phyloP scores from a whole-genome alignment of 768 basidiomycete species.

The Leccinum rimulosum region DNA sequence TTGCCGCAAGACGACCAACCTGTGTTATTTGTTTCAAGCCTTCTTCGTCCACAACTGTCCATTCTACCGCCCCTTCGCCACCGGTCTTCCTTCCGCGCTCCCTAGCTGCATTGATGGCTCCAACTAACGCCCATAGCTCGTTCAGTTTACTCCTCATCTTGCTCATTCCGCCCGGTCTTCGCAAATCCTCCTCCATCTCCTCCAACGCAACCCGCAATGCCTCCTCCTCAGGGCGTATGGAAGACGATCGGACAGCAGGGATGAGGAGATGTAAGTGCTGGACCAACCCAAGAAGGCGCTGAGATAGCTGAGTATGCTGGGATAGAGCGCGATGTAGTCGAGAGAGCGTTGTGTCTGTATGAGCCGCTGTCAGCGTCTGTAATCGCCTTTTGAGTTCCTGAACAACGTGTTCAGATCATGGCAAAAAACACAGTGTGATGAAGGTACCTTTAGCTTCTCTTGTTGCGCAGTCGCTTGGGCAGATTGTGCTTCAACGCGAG shows the following conservation, averaged over 20 bases:
- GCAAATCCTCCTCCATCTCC: constrained; percentile 71
- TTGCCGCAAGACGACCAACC: constrained; percentile 39
- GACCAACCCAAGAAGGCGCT: constrained; percentile 65
- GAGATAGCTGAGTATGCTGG: constrained; percentile 65
- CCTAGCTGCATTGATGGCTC: constrained; percentile 59
- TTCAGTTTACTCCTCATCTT: constrained; percentile 71
- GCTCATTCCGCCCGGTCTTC: constrained; percentile 47
- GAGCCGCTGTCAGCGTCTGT: constrained; percentile 55
- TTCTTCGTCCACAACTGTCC: constrained; percentile 87
- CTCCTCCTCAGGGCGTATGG: constrained; percentile 81
- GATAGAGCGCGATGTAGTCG: constrained; percentile 62
- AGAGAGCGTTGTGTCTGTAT: constrained; percentile 63
- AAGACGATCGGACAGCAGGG: constrained; percentile 69
- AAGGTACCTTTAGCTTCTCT: constrained; percentile 56
- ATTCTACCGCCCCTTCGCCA: constrained; percentile 49
- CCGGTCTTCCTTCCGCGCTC: constrained; percentile 47
- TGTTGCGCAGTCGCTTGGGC: constrained; percentile 64
- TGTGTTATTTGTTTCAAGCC: constrained; percentile 74
- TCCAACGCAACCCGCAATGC: constrained; percentile 67
- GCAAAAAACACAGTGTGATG: neutral
- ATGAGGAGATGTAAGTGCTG: constrained; percentile 80
- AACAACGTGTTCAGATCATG: constrained; percentile 7
- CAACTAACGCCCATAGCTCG: constrained; percentile 83
- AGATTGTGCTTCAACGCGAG: constrained; percentile 74
- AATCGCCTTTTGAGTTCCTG: constrained; percentile 69